Base-by-base conservation (phyloP, 306 rosid genomes). In the Gillenia trifoliata region DNA sequence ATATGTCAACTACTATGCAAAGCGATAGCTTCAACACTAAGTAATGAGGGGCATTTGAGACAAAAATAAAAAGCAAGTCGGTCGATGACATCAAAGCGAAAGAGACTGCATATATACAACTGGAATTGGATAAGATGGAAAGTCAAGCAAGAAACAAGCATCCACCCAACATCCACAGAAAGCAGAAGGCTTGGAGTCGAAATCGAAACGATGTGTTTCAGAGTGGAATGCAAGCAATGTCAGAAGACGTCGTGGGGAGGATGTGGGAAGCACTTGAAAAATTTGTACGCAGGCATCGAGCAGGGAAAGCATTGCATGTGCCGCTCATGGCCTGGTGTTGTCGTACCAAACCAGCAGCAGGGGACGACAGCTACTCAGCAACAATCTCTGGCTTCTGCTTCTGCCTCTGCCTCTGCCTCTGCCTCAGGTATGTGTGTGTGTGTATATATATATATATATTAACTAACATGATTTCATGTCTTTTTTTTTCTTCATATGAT, bases 311-410 rank as follows among this genome's bases (percentile, higher is more conserved):
- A 78, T 23, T 89, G 94, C 83, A 80, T 76, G 85, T 91, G 94
- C 80, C 87, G 88, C 64, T 64, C 91, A 0, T 91, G 97, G 94
- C 97, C 92, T n/a, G 97, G 93, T 15, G 80, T 89, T 45, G 74
- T 59, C 25, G 74, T 74, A 0, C 72, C 82, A 28, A 26, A 87
- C 23, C 59, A 54, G 26, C 25, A 54, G 1, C 40, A n/a, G 0
- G 54, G 17, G 6, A 28, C 40, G 11, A n/a, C 26, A 20, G 60
- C 77, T 26, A 15, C 79, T 40, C 63, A 3, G 11, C 72, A 76
- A 68, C 64, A 83, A 36, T 15, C 60, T 0, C 72, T 17, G 2
- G 75, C 71, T 20, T 45, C 52, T 45, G 52, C 52, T 16, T 45
- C 8, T n/a, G 60, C 54, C n/a, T 47, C 66, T 6, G 64, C 64